Percentiles rank a stretch among this genome's conserved stretches.
Evolutionary conservation across 169 alveolate species (phyloP).

Genomic region (Plasmodium gallinaceum): DNA sequence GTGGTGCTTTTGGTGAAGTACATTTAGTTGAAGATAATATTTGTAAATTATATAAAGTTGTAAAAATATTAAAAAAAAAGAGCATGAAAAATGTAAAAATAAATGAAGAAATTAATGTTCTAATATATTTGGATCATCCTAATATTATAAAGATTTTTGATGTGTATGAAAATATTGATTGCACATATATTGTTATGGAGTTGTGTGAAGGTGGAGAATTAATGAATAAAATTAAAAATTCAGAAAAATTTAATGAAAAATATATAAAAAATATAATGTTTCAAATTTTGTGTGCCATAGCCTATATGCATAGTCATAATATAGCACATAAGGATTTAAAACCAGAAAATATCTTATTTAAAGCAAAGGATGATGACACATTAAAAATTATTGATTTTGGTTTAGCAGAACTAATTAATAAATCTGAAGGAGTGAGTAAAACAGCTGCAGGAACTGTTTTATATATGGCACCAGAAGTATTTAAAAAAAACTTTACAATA

Average conservation of each 20-base stretch:
- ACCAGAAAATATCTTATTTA: slow-evolving; percentile 84
- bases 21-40: slow-evolving; percentile 80
- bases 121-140: slow-evolving; percentile 91
- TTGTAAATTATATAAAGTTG: slow-evolving; percentile 73
- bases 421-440: slow-evolving; percentile 80
- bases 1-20: slow-evolving; percentile 86
- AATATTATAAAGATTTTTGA: slow-evolving; percentile 92
- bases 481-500: slow-evolving; percentile 91
- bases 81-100: slow-evolving; percentile 64
- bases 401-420: slow-evolving; percentile 80
- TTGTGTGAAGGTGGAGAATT: slow-evolving; percentile 98
- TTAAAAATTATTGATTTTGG: slow-evolving; percentile 85
- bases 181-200: slow-evolving; percentile 95
- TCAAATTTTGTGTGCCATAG: slow-evolving; percentile 94
- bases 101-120: slow-evolving; percentile 76
- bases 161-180: slow-evolving; percentile 92
- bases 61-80: slow-evolving; percentile 70
- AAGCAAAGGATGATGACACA: slow-evolving; percentile 78
- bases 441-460: slow-evolving; percentile 92
- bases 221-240: slow-evolving; percentile 94
- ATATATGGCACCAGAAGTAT: slow-evolving; percentile 95
- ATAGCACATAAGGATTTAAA: slow-evolving; percentile 86
- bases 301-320: slow-evolving; percentile 94
- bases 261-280: slow-evolving; percentile 93
- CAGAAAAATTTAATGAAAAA: slow-evolving; percentile 91